A percentile compares a stretch with the other conserved stretches of the same genome.
phyloP scores from a whole-genome alignment of 2,329 filamentous ascomycete genomes.

The Neurospora sp. region DNA sequence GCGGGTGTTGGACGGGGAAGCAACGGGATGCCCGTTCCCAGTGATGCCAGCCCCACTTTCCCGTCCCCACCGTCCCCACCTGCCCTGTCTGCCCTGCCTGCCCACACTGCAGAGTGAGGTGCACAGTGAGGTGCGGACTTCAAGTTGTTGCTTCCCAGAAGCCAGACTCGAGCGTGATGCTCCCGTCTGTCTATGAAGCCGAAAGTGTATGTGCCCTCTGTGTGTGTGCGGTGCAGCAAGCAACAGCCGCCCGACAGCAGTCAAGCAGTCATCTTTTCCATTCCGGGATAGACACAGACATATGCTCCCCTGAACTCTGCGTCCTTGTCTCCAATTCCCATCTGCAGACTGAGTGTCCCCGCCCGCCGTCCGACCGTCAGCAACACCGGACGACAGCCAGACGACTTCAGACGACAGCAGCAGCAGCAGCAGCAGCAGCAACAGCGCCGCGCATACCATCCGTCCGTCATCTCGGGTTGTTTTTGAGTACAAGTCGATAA shows the following conservation, averaged over 20 bases:
- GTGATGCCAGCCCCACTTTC: neutral
- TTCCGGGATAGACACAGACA: neutral
- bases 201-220: neutral
- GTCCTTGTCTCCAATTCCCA: neutral
- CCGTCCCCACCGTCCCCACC: neutral
- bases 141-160: neutral
- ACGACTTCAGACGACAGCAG: slow-evolving; percentile 9
- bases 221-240: neutral
- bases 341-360: neutral
- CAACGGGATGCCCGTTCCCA: neutral
- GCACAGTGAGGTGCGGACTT: neutral
- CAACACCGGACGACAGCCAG: slow-evolving; percentile 3
- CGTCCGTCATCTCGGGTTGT: neutral
- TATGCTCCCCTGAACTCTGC: neutral
- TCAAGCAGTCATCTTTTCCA: neutral
- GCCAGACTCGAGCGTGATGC: neutral
- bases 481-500: neutral
- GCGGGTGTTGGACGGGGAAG: neutral
- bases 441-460: neutral
- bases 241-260: neutral
- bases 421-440: slow-evolving; percentile 8
- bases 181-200: neutral
- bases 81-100: neutral
- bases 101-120: neutral
- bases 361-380: neutral